Conservation (phyloP, 306 rosid genomes). For the Inga leiocalycina region DNA sequence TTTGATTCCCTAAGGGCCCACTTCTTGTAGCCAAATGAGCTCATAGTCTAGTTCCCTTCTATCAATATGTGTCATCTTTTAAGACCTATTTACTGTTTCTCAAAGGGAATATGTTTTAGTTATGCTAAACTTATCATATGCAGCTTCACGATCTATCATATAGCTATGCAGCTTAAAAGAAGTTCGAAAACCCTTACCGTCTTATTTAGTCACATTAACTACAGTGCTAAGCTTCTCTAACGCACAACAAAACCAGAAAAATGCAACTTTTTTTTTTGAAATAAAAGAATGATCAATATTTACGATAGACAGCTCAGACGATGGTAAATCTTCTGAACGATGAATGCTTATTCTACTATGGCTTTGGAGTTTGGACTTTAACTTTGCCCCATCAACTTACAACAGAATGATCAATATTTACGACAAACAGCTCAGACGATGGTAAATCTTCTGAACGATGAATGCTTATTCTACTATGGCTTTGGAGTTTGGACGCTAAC, state of each 20-base stretch:
- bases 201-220: not conserved
- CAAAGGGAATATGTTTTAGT: not conserved
- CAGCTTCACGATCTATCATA: not conserved
- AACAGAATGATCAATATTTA: not conserved
- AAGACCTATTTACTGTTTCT: not conserved
- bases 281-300: too few species aligned
- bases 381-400: constrained; percentile 6
- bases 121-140: not conserved
- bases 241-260: not conserved
- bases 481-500: not conserved
- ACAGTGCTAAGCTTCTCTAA: not conserved
- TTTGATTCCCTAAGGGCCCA: not conserved
- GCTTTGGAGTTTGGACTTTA: not conserved
- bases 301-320: not conserved
- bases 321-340: not conserved
- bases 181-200: not conserved
- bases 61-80: not conserved
- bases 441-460: not conserved
- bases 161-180: not conserved
- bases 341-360: not conserved
- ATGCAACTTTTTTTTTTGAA: not conserved
- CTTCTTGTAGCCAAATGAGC: not conserved
- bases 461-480: not conserved
- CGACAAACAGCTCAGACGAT: not conserved
- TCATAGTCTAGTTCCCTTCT: not conserved